These are phyloP conservation scores for Actinomortierella wolfii DNA, from an alignment of 371 early-diverging fungal genomes.

Conservation along the genomic window DNA sequence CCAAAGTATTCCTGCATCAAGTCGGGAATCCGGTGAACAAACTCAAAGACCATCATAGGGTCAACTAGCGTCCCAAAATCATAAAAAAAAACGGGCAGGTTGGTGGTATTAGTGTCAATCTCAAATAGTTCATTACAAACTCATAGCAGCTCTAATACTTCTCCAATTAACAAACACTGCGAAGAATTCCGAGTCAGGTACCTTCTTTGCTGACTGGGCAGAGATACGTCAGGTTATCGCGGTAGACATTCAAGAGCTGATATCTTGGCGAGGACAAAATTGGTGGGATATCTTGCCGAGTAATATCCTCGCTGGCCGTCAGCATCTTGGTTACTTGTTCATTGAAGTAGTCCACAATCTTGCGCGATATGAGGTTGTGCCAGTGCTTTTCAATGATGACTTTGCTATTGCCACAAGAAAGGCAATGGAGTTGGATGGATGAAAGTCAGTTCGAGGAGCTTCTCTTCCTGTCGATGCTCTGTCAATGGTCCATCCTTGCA, in stretches of 20 bases:
- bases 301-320: conserved; percentile 52
- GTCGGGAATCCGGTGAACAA: conserved; percentile 83
- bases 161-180: no score
- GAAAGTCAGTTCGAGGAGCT: background rate
- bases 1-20: conserved; percentile 80
- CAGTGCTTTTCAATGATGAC: conserved; percentile 90
- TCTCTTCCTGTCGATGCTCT: background rate
- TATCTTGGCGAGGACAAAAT: conserved; percentile 69
- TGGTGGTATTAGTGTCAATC: conserved; percentile 11
- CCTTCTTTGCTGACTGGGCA: conserved; percentile 80
- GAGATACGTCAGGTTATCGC: conserved; percentile 74
- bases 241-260: conserved; percentile 69
- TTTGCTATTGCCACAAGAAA: conserved; percentile 59
- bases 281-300: conserved; percentile 69
- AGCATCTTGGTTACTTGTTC: conserved; percentile 63
- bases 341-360: conserved; percentile 73
- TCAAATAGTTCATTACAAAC: background rate
- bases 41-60: conserved; percentile 84
- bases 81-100: conserved; percentile 9
- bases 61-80: conserved; percentile 62
- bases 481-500: background rate
- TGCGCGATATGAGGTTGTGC: conserved; percentile 73
- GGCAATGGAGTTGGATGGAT: conserved; percentile 16
- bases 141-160: background rate
- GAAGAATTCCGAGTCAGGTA: no score